These are phyloP conservation scores for Trypanosoma scelopori DNA, from an alignment of 208 protist genomes.

Conservation along the genomic window DNA sequence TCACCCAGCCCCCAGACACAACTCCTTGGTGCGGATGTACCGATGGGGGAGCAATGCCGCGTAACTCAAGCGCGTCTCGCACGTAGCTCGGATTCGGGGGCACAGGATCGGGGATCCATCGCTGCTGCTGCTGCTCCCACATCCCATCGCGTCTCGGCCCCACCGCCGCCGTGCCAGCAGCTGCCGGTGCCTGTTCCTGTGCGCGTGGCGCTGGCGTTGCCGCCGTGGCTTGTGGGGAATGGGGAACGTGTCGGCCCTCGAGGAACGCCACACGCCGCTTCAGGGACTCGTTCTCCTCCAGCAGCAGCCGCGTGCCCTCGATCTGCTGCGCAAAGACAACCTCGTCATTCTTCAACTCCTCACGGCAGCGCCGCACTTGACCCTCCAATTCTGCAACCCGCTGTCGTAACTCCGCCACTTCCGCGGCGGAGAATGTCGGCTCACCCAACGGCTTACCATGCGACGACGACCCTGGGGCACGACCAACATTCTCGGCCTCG, in stretches of 20 bases:
- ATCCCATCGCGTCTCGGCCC: too few relatives aligned
- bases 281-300: conserved; percentile 53
- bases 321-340: conserved; percentile 78
- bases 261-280: conserved; percentile 23
- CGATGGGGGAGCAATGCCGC: not conserved
- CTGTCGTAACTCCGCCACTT: conserved; percentile 26
- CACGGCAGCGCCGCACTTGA: conserved; percentile 55
- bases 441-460: not conserved
- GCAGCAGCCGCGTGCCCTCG: conserved; percentile 41
- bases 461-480: not conserved
- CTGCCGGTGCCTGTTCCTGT: too few relatives aligned
- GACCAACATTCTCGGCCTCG: not conserved
- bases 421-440: conserved; percentile 4
- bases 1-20: not conserved
- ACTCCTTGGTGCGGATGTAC: not conserved
- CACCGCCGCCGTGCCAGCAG: too few relatives aligned
- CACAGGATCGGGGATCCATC: not conserved
- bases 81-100: conserved; percentile 16
- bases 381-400: conserved; percentile 30
- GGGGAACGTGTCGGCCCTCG: not conserved
- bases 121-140: not conserved
- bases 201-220: too few relatives aligned
- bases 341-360: conserved; percentile 72
- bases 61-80: not conserved
- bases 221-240: not conserved